Base-by-base conservation (phyloP, 108 stramenopile genomes). In the Skeletonema costatum region DNA sequence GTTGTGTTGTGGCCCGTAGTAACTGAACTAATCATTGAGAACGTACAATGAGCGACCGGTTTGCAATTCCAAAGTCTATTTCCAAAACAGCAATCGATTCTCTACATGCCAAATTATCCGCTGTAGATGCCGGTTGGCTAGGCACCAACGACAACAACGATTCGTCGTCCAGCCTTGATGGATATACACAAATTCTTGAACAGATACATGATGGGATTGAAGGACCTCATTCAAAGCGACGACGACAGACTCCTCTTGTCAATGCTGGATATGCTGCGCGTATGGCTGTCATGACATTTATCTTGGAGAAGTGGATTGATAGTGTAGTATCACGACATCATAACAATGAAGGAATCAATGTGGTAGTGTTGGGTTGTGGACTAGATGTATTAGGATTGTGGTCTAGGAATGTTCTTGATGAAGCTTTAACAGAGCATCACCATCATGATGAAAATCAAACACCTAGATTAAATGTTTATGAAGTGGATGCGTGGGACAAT, bases 241-340 rank as follows among this genome's bases (percentile, higher is more conserved):
- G 14, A 46, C 74, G 88, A 9, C 90, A 91, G 75, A 88, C 90
- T 12, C 91, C 93, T 0, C 67, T 94, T 33, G 91, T 94, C n/a
- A 87, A 92, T 81, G 91, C 91, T 2, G 91, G 91, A 64, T 94
- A 94, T 71, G 89, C 91, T 3, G 74, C 86, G 1, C 83, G 93
- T 4, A 81, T 94, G 56, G 76, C 89, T 38, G 69, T 79, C 30
- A 81, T 91, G 51, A 83, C 85, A 2, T 74, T 81, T 46, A 48
- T 77, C 30, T 39, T 82, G 2, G 71, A 78, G 29, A 32, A 65
- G 31, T 81, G 80, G 80, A 51, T 81, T 16, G 63, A 70, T 53
- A 14, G 21, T 41, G 51, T 65, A 5, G 13, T 29, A 56, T 21
- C 53, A 29, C 25, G 25, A 25, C 21, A 9, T 56, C 25, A 56